These are phyloP conservation scores for Apiosordaria backusii DNA, from an alignment of 495 filamentous ascomycete species.

Conservation along the genomic window DNA sequence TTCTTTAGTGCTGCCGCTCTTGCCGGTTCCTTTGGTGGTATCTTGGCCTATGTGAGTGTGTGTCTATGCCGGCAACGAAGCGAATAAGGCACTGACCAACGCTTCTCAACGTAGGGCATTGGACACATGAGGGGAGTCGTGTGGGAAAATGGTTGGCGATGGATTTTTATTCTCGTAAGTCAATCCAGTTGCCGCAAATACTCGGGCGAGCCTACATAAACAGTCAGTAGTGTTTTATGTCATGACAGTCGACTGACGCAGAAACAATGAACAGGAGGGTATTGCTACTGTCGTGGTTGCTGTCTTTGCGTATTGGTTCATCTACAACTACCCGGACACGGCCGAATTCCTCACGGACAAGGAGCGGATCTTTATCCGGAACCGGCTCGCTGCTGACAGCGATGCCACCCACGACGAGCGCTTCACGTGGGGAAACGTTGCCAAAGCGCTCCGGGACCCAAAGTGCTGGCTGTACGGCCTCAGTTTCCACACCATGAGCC, in stretches of 20 bases:
- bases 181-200: too few relatives aligned
- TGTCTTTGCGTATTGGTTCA: conserved; percentile 60
- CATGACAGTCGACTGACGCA: too few relatives aligned
- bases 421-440: conserved; percentile 64
- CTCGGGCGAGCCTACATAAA: too few relatives aligned
- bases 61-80: too few relatives aligned
- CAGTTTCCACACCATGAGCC: conserved; percentile 68
- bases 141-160: conserved; percentile 68
- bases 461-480: conserved; percentile 75
- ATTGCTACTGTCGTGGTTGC: conserved; percentile 64
- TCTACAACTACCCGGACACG: conserved; percentile 68
- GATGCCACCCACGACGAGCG: conserved; percentile 59
- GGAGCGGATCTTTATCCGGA: conserved; percentile 58
- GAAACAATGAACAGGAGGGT: conserved; percentile 51
- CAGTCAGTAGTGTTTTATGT: too few relatives aligned
- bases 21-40: conserved; percentile 76
- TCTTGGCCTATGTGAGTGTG: conserved; percentile 57
- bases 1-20: conserved; percentile 74
- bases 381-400: conserved; percentile 57
- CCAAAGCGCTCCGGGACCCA: conserved; percentile 61
- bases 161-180: conserved; percentile 75
- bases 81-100: too few relatives aligned
- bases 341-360: conserved; percentile 63
- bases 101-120: conserved; percentile 47
- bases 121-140: conserved; percentile 61